Base-by-base conservation (phyloP, 179 eudicot species). In the Camellia oleifera region DNA sequence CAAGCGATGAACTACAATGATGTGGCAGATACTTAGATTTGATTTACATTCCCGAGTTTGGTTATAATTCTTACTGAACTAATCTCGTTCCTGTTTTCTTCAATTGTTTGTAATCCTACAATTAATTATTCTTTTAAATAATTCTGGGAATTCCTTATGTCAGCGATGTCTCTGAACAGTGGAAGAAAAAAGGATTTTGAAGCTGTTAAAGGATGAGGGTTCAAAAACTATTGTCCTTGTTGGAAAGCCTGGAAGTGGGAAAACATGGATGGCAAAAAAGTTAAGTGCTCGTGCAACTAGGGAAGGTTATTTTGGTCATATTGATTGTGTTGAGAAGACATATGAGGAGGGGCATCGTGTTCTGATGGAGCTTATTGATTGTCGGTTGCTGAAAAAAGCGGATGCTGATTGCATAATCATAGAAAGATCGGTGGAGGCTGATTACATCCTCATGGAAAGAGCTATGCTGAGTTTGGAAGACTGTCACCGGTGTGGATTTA, bases 311-410 rank as follows among this genome's bases (percentile, higher is more conserved):
- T 26, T 26, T 26, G 32, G 32, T 17, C 60, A 57, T 1, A 17
- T 69, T 1, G 75, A 18, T 61, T 78, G 68, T 45, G 74, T 85
- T 42, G 67, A 83, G 50, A 80, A 79, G 62, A 77, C 84, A 45
- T 86, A 87, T 40, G 52, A 72, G 63, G 66, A 68, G 60, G 92
- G 88, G 1, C 89, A 87, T 62, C 44, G 26, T 44, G 32, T 81
- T 53, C 65, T 89, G 50, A 81, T 86, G 84, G 86, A 84, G 57
- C 84, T 89, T 23, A 42, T 84, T 0, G 85, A 87, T 68, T 82
- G 79, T 48, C 64, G 58, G 13, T 42, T 82, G 14, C 74, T 85
- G 61, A 85, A 78, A 77, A 63, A 46, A 56, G 66, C 46, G 62
- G 84, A 82, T 74, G 74, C 71, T 32, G 82, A 66, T 80, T 77